Evolutionary conservation across 768 basidiomycete species (phyloP), one percentile per base, ranked within the genome.

Genomic region (Serpula lacrymans): DNA sequence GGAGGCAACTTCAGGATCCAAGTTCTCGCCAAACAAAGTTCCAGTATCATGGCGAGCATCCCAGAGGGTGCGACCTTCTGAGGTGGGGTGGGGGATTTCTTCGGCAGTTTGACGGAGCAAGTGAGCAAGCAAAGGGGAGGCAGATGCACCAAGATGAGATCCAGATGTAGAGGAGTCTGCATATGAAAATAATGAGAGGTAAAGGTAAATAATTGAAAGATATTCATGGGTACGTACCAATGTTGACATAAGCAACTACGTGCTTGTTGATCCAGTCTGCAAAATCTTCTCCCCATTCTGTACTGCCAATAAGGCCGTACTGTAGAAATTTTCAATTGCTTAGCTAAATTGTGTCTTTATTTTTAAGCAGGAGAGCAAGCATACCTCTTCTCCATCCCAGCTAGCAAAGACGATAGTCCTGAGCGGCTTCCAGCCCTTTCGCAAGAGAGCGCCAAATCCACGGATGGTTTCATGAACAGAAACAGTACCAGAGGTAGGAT

Each of bases 81-180:
- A 67, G 1, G 81, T 82, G 1, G 89, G 88, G 54, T 93, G 88
- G 11, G 82, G 75, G 23, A 94, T 60, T 43, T 83, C 76, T 31
- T 80, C 63, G 0, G 92, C 90, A 3, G 79, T 76, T 29, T 71
- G 51, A 28, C 74, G 76, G 34, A 96, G 64, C 26, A 96, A 68
- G 50, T 86, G 79, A 0, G 89, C 81, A 2, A 98, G 75, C 2
- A 88, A 90, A 6, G 93, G 93, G 0, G 89, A 92, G 18, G 75
- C 87, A 23, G 54, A 34, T n/a, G 72, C 67, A 9, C 51, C 48
- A 59, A 76, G 77, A 14, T 66, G 64, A n/a, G 75, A 73, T 3
- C 74, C 77, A 2, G 68, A 57, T 9, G 71, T 78, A 12, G 80
- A 70, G 6, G 61, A 60, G 45, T 79, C 78, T 66, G 39, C 6